These are phyloP conservation scores for Leccinum subatratum DNA, from an alignment of 1,284 basidiomycete genomes.

Conservation along the genomic window DNA sequence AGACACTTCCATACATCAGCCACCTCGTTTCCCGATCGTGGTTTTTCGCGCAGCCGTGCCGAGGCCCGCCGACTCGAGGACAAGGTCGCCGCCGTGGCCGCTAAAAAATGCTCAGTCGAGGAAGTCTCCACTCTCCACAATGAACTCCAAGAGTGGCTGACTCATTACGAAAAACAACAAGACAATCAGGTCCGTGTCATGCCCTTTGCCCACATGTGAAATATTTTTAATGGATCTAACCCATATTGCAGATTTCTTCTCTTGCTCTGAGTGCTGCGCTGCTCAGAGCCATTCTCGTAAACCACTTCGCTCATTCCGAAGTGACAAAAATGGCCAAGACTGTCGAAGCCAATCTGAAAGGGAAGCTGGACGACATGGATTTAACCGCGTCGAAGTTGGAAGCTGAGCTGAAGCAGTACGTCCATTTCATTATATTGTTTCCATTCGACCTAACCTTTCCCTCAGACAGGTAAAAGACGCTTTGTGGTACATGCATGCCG, in stretches of 20 bases:
- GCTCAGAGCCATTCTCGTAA: constrained; percentile 73
- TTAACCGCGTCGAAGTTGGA: too few species aligned
- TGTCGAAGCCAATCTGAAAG: constrained; percentile 55
- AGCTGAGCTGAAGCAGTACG: too few species aligned
- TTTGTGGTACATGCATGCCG: too few species aligned
- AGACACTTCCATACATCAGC: constrained; percentile 22
- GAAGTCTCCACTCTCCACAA: constrained; percentile 69
- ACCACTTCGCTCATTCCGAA: constrained; percentile 72
- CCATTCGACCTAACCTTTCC: too few species aligned
- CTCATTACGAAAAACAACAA: constrained; percentile 46
- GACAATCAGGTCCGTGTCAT: constrained; percentile 54
- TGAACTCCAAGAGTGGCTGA: constrained; percentile 70
- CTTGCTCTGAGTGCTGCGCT: constrained; percentile 63
- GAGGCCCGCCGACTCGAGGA: constrained; percentile 67
- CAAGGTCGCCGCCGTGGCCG: constrained; percentile 70
- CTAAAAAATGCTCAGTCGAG: constrained; percentile 80
- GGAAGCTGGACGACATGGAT: constrained; percentile 44
- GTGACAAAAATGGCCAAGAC: constrained; percentile 59
- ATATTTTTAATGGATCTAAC: constrained; percentile 12
- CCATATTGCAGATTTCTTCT: constrained; percentile 47
- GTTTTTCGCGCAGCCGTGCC: constrained; percentile 41
- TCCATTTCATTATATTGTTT: too few species aligned
- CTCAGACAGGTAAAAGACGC: too few species aligned
- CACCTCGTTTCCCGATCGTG: constrained; percentile 38
- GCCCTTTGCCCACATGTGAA: constrained; percentile 30